Percentiles rank a stretch among this genome's conserved stretches.
Evolutionary conservation across 768 basidiomycete genomes (phyloP).

Genomic region (Auriculariales sp.): DNA sequence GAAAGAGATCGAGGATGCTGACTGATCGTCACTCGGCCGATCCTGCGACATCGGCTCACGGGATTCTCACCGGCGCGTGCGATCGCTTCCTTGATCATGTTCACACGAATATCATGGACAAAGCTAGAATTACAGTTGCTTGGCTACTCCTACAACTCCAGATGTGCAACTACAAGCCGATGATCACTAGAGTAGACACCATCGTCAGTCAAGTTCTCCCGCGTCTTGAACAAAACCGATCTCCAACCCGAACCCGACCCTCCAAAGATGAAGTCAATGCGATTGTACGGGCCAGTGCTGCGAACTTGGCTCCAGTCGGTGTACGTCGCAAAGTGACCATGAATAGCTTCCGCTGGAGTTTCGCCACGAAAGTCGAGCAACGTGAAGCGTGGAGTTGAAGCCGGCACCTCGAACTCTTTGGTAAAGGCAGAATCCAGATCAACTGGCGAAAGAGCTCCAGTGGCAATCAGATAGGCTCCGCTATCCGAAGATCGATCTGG

Average conservation of each 20-base stretch:
- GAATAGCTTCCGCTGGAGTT: conserved; percentile 26
- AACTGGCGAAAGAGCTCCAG: conserved; percentile 25
- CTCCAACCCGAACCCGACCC: too few relatives aligned
- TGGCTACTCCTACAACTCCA: too few relatives aligned
- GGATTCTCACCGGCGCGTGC: too few relatives aligned
- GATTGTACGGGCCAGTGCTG: conserved; percentile 20
- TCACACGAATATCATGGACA: too few relatives aligned
- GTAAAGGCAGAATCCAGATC: conserved; percentile 29
- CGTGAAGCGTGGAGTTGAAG: conserved; percentile 19
- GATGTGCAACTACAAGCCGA: conserved; percentile 37
- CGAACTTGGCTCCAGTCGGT: too few relatives aligned
- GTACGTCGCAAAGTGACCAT: conserved; percentile 21
- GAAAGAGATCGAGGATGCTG: background rate
- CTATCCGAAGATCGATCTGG: too few relatives aligned
- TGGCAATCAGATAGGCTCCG: conserved; percentile 36
- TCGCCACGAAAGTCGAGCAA: conserved; percentile 30
- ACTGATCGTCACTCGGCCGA: background rate
- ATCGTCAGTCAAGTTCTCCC: conserved; percentile 29
- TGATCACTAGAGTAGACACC: conserved; percentile 43
- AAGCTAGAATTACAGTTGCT: too few relatives aligned
- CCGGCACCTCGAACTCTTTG: conserved; percentile 23
- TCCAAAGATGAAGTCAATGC: conserved; percentile 41
- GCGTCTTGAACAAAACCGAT: conserved; percentile 24
- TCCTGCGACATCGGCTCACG: too few relatives aligned
- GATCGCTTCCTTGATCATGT: too few relatives aligned